Conservation (phyloP, 257 asterid species). For the Thymus quinquecostatus region DNA sequence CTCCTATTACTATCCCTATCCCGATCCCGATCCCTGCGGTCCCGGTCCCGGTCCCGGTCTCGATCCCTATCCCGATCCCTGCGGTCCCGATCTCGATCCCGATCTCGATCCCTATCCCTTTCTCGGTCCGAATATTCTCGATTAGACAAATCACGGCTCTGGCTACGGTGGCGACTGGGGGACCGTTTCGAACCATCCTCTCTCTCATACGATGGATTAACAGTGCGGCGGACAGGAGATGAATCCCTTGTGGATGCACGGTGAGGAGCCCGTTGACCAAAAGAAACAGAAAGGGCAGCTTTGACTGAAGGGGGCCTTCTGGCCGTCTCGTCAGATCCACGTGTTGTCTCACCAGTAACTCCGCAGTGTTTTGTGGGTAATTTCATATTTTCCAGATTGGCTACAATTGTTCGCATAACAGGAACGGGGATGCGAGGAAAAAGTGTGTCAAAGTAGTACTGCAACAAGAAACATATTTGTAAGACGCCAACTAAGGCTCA, state of each 20-base stretch:
- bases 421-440: conserved; percentile 96
- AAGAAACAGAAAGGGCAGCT: conserved; percentile 98
- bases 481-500: neutral
- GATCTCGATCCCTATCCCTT: conserved; percentile 41
- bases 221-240: conserved; percentile 86
- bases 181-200: conserved; percentile 61
- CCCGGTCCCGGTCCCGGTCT: conserved; percentile 19
- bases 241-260: conserved; percentile 98
- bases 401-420: conserved; percentile 62
- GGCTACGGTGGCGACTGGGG: conserved; percentile 63
- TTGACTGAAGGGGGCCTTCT: conserved; percentile 98
- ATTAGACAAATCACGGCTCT: conserved; percentile 73
- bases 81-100: conserved; percentile 25
- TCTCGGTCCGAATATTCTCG: conserved; percentile 52
- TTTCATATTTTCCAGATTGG: conserved; percentile 85
- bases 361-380: conserved; percentile 87
- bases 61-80: conserved; percentile 14
- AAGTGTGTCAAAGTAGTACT: conserved; percentile 96
- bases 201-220: conserved; percentile 57
- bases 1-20: conserved; percentile 47
- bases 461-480: conserved; percentile 44
- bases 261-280: conserved; percentile 98
- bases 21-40: too few species aligned
- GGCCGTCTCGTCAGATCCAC: conserved; percentile 94
- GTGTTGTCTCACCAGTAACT: conserved; percentile 82